Conservation (phyloP, 2,329 filamentous ascomycete genomes). For the Cercospora sp. region DNA sequence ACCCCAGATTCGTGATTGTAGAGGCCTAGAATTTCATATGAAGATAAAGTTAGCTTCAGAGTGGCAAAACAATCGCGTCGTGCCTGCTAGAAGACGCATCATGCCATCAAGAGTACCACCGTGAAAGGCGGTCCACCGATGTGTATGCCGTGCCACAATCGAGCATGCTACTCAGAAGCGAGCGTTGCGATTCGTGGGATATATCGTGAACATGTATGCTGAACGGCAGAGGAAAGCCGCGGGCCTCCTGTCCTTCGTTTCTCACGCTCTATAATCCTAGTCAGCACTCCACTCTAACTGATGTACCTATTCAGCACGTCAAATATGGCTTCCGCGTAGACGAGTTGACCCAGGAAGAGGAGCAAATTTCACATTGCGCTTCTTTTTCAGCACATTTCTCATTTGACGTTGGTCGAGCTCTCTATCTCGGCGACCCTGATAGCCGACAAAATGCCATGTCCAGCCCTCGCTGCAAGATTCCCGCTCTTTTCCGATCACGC, state of each 20-base stretch:
- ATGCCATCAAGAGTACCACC: too few species aligned
- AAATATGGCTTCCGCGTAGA: neutral
- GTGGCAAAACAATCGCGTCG: neutral
- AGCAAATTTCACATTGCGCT: neutral
- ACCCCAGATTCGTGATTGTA: neutral
- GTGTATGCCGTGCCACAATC: neutral
- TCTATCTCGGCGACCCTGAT: neutral
- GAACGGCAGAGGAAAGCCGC: too few species aligned
- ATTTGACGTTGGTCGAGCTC: neutral
- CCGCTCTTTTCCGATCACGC: neutral
- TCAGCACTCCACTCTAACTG: too few species aligned
- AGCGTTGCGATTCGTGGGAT: neutral
- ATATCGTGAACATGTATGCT: neutral
- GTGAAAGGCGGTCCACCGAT: neutral
- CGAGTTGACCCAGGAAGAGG: neutral
- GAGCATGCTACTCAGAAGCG: neutral
- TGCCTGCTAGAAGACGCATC: neutral
- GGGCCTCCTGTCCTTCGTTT: too few species aligned
- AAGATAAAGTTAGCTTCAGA: neutral
- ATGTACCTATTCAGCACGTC: too few species aligned
- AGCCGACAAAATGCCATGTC: neutral
- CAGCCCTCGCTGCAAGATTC: neutral
- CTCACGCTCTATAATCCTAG: too few species aligned
- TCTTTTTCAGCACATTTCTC: neutral
- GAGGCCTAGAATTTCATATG: neutral